A percentile compares a stretch with the other conserved stretches of the same genome.
Conservation (phyloP, 768 basidiomycete species). For the Leccinum disarticulatum region DNA sequence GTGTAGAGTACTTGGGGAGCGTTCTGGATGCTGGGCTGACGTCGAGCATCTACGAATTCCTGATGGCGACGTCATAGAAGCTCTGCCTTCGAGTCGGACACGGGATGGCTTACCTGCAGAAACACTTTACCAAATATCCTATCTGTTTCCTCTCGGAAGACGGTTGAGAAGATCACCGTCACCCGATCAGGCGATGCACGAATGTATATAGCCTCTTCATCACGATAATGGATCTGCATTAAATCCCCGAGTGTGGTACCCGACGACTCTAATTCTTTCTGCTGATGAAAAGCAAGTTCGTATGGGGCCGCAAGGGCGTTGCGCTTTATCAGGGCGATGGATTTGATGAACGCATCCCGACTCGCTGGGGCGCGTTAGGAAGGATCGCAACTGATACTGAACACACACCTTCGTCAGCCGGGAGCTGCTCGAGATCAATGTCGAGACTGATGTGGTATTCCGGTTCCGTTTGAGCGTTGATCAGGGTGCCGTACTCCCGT, state of each 20-base stretch:
- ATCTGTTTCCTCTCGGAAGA: conserved; percentile 97
- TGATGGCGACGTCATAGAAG: conserved; percentile 30
- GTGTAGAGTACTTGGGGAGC: conserved; percentile 97
- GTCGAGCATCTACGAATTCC: conserved; percentile 99
- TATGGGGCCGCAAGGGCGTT: conserved; percentile 95
- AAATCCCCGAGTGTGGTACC: conserved; percentile 71
- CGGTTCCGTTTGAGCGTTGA: conserved; percentile 69
- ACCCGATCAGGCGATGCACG: conserved; percentile 93
- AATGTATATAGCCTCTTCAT: conserved; percentile 96
- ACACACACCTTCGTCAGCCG: conserved; percentile 70
- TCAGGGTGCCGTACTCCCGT: conserved; percentile 78
- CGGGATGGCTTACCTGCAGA: conserved; percentile 67
- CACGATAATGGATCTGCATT: conserved; percentile 93
- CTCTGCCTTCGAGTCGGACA: neutral
- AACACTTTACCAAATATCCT: conserved; percentile 98
- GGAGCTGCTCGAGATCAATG: conserved; percentile 86
- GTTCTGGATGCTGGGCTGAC: conserved; percentile 89
- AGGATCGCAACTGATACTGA: neutral
- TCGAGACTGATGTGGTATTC: conserved; percentile 88
- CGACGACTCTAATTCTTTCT: conserved; percentile 79
- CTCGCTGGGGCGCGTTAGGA: conserved; percentile 52
- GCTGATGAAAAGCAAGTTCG: conserved; percentile 79
- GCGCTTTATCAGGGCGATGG: conserved; percentile 84
- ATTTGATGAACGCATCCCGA: conserved; percentile 76
- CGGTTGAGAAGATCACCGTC: conserved; percentile 95